Percentiles rank a stretch among this genome's conserved stretches.
Conservation (phyloP, 2,329 filamentous ascomycete species). For the Bipolaris sorokiniana region DNA sequence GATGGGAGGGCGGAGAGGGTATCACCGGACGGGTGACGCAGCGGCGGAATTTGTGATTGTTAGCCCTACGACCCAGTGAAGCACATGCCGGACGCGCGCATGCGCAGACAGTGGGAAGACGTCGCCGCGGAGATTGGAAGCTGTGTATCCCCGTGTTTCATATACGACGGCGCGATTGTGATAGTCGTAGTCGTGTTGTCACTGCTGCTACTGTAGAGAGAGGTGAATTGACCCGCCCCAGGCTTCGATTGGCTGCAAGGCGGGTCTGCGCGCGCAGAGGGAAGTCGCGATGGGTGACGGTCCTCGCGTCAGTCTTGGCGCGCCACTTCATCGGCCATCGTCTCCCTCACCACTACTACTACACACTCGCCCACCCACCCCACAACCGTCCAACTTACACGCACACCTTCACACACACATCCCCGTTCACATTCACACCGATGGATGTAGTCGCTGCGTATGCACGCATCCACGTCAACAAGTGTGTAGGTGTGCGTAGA, state of each 20-base stretch:
- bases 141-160: conserved; percentile 1
- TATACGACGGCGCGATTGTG: background rate
- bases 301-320: conserved; percentile 24
- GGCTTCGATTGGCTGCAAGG: background rate
- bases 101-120: conserved; percentile 21
- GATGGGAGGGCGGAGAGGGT: conserved; percentile 33
- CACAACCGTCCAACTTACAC: conserved; percentile 2
- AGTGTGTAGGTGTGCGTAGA: background rate
- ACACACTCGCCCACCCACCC: background rate
- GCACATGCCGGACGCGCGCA: conserved; percentile 40
- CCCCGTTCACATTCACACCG: conserved; percentile 19
- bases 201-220: background rate
- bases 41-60: conserved; percentile 34
- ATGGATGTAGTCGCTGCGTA: conserved; percentile 5
- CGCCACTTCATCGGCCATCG: conserved; percentile 9
- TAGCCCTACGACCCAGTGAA: conserved; percentile 40
- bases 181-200: background rate
- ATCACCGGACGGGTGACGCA: conserved; percentile 37
- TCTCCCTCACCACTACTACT: background rate
- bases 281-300: conserved; percentile 31
- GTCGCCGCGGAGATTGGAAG: background rate
- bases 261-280: background rate
- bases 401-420: conserved; percentile 1
- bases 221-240: background rate
- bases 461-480: conserved; percentile 20